Percentiles rank a stretch among this genome's conserved stretches.
phyloP scores from a whole-genome alignment of 1,284 basidiomycete genomes.

The Gymnopus androsaceus region DNA sequence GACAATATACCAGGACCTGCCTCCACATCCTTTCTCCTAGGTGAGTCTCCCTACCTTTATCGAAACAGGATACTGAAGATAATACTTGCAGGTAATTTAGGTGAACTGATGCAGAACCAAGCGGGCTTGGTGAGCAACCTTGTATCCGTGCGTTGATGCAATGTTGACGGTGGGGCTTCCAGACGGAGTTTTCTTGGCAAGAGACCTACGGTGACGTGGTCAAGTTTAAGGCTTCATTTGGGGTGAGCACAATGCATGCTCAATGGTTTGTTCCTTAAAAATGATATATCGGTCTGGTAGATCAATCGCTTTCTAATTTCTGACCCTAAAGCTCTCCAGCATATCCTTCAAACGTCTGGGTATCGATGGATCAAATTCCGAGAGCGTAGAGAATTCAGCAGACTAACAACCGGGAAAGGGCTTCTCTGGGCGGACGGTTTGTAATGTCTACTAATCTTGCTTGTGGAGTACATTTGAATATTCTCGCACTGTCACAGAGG shows the following conservation, averaged over 20 bases:
- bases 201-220: constrained; percentile 12
- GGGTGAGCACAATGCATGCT: not conserved
- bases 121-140: constrained; percentile 3
- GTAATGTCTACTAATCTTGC: not conserved
- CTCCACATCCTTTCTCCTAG: constrained; percentile 6
- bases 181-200: constrained; percentile 16
- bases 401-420: constrained; percentile 37
- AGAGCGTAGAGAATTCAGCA: constrained; percentile 31
- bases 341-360: constrained; percentile 40
- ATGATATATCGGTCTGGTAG: not conserved
- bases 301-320: constrained; percentile 22
- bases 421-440: constrained; percentile 44
- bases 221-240: constrained; percentile 13
- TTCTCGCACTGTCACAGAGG: constrained; percentile 31
- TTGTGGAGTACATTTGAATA: too few species aligned
- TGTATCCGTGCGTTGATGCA: not conserved
- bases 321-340: constrained; percentile 45
- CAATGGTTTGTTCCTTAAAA: not conserved
- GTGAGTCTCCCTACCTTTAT: not conserved
- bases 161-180: too few species aligned
- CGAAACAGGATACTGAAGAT: not conserved
- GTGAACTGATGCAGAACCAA: constrained; percentile 10
- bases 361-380: constrained; percentile 41
- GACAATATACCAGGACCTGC: constrained; percentile 8
- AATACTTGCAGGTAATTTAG: constrained; percentile 7